Conservation (phyloP, 805 yeast species). For the Zygoascus ofunaensis region DNA sequence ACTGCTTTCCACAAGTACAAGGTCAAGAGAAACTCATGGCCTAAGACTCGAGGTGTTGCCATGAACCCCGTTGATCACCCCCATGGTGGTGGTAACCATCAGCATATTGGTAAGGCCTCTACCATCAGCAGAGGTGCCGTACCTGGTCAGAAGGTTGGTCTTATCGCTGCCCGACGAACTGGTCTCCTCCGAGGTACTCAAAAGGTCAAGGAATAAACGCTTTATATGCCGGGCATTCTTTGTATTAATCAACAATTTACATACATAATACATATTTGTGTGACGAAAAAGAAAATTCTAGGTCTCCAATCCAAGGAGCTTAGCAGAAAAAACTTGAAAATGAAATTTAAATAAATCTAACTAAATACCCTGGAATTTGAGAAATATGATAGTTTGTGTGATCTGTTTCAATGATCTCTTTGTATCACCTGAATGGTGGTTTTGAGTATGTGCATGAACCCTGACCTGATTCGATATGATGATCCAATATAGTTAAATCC, state of each 20-base stretch:
- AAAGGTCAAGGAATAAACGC: slow-evolving; percentile 65
- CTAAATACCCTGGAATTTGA: no score
- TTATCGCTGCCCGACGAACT: slow-evolving; percentile 99
- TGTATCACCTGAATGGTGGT: no score
- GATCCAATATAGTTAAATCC: no score
- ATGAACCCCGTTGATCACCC: slow-evolving; percentile 99
- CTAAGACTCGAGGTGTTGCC: slow-evolving; percentile 99
- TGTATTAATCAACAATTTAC: background rate
- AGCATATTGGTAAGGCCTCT: slow-evolving; percentile 99
- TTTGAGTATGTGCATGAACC: no score
- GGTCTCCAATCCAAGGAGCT: no score
- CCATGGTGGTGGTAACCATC: slow-evolving; percentile 99
- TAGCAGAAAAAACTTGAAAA: background rate
- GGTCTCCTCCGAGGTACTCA: slow-evolving; percentile 99
- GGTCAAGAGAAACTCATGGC: slow-evolving; percentile 99
- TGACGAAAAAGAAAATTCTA: no score
- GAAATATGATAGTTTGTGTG: no score
- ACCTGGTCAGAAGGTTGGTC: slow-evolving; percentile 99
- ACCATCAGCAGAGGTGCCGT: slow-evolving; percentile 99
- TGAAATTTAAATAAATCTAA: no score
- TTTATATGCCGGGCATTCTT: background rate
- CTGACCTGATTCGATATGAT: no score
- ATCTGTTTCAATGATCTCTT: no score
- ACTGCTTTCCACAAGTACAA: slow-evolving; percentile 99
- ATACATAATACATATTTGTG: background rate